phyloP scores from a whole-genome alignment of 1,284 basidiomycete genomes.

The Mycosarcoma mackinlayi region DNA sequence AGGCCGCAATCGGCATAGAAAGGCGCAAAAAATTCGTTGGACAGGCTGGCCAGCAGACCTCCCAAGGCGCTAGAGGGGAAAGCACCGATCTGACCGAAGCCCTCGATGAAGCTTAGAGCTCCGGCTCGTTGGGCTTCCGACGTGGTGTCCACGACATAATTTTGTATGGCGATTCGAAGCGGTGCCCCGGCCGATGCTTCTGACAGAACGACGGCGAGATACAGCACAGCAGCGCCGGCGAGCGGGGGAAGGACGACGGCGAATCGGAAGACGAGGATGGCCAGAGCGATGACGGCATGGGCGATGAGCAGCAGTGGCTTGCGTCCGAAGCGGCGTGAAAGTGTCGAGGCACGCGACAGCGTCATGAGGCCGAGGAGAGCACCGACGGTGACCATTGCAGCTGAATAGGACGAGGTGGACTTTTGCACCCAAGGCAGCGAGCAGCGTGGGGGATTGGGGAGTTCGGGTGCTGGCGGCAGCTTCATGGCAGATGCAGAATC shows the following conservation, averaged over 20 bases:
- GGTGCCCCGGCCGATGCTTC: constrained; percentile 60
- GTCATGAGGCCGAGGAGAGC: constrained; percentile 55
- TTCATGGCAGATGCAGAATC: constrained; percentile 3
- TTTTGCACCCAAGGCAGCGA: constrained; percentile 53
- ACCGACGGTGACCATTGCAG: constrained; percentile 58
- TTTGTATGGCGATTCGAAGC: constrained; percentile 58
- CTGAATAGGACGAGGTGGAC: constrained; percentile 59
- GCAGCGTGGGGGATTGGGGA: constrained; percentile 53
- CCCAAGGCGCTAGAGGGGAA: constrained; percentile 59
- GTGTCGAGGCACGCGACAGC: constrained; percentile 46
- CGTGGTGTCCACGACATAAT: constrained; percentile 64
- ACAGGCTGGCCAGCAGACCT: constrained; percentile 54
- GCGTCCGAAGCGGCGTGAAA: constrained; percentile 55
- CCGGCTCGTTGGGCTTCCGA: constrained; percentile 53
- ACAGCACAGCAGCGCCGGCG: constrained; percentile 49
- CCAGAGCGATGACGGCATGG: constrained; percentile 48
- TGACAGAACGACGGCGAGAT: constrained; percentile 48
- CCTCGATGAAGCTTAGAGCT: constrained; percentile 61
- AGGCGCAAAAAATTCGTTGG: constrained; percentile 59
- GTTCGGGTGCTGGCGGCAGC: constrained; percentile 47
- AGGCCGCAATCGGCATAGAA: constrained; percentile 58
- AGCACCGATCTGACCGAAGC: constrained; percentile 60
- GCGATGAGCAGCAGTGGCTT: constrained; percentile 56
- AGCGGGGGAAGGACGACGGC: constrained; percentile 49
- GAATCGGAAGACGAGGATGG: constrained; percentile 49